Percentiles rank a stretch among this genome's conserved stretches.
Evolutionary conservation across 192 early-diverging fungal genomes (phyloP).

Genomic region (Jimgerdemannia flammicorona): DNA sequence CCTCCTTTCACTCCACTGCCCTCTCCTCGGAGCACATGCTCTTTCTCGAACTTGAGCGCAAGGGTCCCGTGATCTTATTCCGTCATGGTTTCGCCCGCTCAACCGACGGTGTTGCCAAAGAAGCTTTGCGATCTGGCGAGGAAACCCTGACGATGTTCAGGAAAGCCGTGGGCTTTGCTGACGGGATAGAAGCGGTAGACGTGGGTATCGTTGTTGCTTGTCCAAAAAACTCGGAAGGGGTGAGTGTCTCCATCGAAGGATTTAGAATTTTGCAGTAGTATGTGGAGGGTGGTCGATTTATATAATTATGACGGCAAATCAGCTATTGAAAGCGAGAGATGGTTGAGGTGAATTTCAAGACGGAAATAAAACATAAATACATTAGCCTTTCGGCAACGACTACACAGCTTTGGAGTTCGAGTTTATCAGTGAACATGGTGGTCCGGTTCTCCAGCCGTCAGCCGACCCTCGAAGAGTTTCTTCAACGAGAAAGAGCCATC

Average conservation of each 20-base stretch:
- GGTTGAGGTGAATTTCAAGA: too few species aligned
- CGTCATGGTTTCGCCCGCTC: background rate
- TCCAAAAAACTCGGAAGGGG: background rate
- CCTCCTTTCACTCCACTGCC: background rate
- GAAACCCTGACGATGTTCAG: background rate
- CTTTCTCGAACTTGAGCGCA: background rate
- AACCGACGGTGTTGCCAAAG: background rate
- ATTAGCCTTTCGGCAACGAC: too few species aligned
- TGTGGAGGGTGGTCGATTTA: too few species aligned
- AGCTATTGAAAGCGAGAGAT: too few species aligned
- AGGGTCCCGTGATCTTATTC: background rate
- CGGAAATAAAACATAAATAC: too few species aligned
- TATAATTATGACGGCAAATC: too few species aligned
- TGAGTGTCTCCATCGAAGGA: background rate
- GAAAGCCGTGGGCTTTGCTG: background rate
- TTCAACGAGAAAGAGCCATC: too few species aligned
- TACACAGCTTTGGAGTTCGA: too few species aligned
- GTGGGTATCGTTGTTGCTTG: background rate
- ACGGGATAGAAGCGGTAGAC: background rate
- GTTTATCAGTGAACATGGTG: too few species aligned
- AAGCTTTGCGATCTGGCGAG: background rate
- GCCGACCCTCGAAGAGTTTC: too few species aligned
- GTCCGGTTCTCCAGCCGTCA: too few species aligned
- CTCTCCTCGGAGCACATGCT: background rate
- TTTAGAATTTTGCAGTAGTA: background rate